Base-by-base conservation (phyloP, 192 early-diverging fungal genomes). In the Mortierella alpina region DNA sequence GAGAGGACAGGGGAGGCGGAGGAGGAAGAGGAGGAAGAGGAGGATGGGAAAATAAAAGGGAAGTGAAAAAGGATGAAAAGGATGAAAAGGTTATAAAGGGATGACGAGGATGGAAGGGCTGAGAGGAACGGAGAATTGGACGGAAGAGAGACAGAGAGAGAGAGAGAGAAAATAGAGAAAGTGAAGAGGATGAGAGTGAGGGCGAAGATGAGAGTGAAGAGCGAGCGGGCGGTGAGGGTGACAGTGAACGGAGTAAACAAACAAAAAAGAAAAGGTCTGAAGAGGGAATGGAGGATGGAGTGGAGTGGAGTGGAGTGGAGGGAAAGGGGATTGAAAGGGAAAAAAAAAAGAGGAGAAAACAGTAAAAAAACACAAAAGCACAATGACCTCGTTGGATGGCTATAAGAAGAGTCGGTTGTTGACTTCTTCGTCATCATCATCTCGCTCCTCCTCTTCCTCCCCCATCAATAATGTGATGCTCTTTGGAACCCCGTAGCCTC, bases 61-160 rank as follows among this genome's bases (percentile, higher is more conserved):
- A 6, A 44, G n/a, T 40, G 6, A 47, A 11, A 53, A 18, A 44
- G 17, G 47, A 57, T 11, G 47, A 64, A 40, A 59, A 40, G 22
- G 41, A 10, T 23, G 49, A 46, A 53, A 17, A 52, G 44, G 6
- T 13, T 17, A 8, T 48, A 48, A 47, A 8, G 48, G 20, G 14
- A 20, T 11, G 45, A 46, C 4, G 46, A 4, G 18, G 46, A 42
- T 5, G 7, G 41, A 10, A 41, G 7, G 8, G 40, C 7, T 13
- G 58, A 23, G 58, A 59, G 58, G 9, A 39, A 59, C 31, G 41
- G 58, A 40, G 58, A 59, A 20, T 59, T 10, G 40, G 40, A 59
- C 10, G 22, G 58, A 59, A 59, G 58, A 59, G 40, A 59, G 58
- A 42, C 10, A 59, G 58, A 41, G 58, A 12, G 40, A 42, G 8